These are phyloP conservation scores for Acer campestre DNA, from an alignment of 345 rosid genomes.

Conservation along the genomic window DNA sequence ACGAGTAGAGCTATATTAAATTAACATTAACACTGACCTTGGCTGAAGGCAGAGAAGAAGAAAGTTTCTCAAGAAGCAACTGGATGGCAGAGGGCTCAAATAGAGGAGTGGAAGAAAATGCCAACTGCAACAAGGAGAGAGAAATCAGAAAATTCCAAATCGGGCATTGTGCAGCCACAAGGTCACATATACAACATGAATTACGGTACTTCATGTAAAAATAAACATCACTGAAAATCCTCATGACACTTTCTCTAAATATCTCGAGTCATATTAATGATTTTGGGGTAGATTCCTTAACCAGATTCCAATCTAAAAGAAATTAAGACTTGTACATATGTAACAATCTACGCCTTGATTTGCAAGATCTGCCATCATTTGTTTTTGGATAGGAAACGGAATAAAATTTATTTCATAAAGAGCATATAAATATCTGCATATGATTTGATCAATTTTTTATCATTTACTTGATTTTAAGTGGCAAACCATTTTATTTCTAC, in stretches of 20 bases:
- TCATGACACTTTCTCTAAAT: neutral
- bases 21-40: slow-evolving; percentile 54
- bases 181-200: neutral
- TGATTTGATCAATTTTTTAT: slow-evolving; percentile 5
- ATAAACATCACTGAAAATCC: neutral
- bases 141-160: neutral
- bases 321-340: neutral
- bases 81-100: slow-evolving; percentile 90
- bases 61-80: slow-evolving; percentile 88
- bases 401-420: neutral
- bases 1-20: neutral
- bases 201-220: neutral
- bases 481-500: neutral
- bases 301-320: neutral
- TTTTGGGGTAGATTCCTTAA: neutral
- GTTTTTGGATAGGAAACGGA: neutral
- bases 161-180: neutral
- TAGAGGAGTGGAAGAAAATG: slow-evolving; percentile 80
- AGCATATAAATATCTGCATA: neutral
- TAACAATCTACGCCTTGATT: neutral
- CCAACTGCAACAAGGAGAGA: slow-evolving; percentile 48
- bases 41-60: slow-evolving; percentile 80
- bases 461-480: slow-evolving; percentile 1
- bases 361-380: neutral
- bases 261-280: neutral